Base-by-base conservation (phyloP, 2,329 filamentous ascomycete genomes). In the Aspergillus proliferans region DNA sequence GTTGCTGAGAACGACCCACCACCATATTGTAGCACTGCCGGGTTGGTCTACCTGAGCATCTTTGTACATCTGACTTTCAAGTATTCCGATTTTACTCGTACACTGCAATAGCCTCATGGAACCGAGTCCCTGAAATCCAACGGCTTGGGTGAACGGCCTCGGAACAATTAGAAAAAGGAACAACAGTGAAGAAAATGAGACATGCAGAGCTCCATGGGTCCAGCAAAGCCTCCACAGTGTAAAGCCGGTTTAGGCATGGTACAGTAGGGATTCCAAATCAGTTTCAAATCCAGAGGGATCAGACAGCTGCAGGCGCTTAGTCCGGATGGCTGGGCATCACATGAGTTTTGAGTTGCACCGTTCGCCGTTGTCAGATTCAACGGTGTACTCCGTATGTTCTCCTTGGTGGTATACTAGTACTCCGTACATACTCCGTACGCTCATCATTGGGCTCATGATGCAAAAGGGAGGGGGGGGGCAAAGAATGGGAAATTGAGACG, bases 331-430 rank as follows among this genome's bases (percentile, higher is more conserved):
- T 18, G 10, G 19, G 43, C 39, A 43, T 43, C 15, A 43, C 38
- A 26, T 43, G 9, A 47, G 44, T 34, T 46, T 43, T 53, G 50
- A 46, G 39, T 40, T 38, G 45, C 46, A 43, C 49, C 50, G 43
- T 56, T 49, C 19, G 10, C 38, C 38, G 38, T 40, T 40, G 38
- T 40, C 38, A 40, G 38, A 40, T 40, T 21, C 26, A 30, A 30
- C 26, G 26, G 26, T 30, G 34, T 36, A 15, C 12, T 9, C 34
- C 15, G 34, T 36, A 36, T 3, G 14, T 19, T 12, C 38, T 19
- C n/a, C 15, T 10, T 19, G 6, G 18, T 21, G 7, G 18, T 40
- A 21, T 15, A 19, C 7, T 10, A 6, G n/a, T n/a, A 10, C 30
- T 34, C 6, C 3, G 30, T 10, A 22, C 38, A 40, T 40, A 40